Conservation (phyloP, 164 flowering plant genomes). For the Cinnamomum micranthum region DNA sequence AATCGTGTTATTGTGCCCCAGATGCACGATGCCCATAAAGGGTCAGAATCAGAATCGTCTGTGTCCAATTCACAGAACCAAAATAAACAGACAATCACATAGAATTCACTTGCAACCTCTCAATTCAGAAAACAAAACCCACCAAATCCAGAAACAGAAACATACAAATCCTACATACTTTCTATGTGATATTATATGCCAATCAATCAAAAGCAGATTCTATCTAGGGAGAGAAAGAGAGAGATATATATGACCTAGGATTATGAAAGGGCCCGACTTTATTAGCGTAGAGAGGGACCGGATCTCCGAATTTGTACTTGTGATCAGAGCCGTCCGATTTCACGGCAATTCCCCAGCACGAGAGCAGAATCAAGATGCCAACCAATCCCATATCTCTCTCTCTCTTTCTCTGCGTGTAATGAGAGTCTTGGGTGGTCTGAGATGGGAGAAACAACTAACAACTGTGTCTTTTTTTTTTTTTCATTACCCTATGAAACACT, state of each 20-base stretch:
- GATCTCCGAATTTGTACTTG: slow-evolving; percentile 50
- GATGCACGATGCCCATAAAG: too few relatives aligned
- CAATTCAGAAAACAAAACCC: background rate
- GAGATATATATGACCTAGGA: slow-evolving; percentile 20
- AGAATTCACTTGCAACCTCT: too few relatives aligned
- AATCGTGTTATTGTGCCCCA: too few relatives aligned
- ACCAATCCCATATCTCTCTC: slow-evolving; percentile 10
- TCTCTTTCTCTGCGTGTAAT: background rate
- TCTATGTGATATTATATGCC: too few relatives aligned
- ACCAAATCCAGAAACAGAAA: background rate
- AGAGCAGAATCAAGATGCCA: slow-evolving; percentile 18
- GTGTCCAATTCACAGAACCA: background rate
- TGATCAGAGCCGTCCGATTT: slow-evolving; percentile 53
- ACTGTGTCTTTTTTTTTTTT: too few relatives aligned
- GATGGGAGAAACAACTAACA: too few relatives aligned
- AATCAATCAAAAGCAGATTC: too few relatives aligned
- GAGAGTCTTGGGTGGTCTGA: too few relatives aligned
- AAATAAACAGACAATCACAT: background rate
- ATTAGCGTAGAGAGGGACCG: slow-evolving; percentile 68
- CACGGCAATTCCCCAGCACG: slow-evolving; percentile 18
- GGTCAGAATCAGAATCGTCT: background rate
- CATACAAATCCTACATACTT: too few relatives aligned
- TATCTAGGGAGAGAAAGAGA: too few relatives aligned
- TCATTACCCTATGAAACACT: too few relatives aligned
- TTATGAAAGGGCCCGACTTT: slow-evolving; percentile 76